These are phyloP conservation scores for Heterobasidion annosum DNA, from an alignment of 1,284 basidiomycete species.

Conservation along the genomic window DNA sequence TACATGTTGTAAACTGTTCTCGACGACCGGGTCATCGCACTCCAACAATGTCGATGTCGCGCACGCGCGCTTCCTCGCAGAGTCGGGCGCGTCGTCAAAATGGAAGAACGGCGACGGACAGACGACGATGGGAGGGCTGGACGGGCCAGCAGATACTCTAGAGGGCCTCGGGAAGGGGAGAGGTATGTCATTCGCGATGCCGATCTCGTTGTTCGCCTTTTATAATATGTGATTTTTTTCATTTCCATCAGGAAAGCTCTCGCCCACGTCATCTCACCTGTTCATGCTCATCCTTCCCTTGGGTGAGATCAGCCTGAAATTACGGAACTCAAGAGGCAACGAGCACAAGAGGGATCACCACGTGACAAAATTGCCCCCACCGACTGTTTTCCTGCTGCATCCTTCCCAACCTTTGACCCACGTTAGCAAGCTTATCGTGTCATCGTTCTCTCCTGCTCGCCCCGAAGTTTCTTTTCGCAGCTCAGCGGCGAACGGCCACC, in stretches of 20 bases:
- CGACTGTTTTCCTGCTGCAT: conserved; percentile 51
- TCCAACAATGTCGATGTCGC: not conserved
- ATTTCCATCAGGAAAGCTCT: conserved; percentile 37
- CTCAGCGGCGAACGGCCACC: conserved; percentile 26
- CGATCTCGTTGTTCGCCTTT: not conserved
- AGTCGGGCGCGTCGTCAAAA: not conserved
- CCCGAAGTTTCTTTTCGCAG: conserved; percentile 37
- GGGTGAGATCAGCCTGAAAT: conserved; percentile 12
- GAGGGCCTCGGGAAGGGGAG: not conserved
- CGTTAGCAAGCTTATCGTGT: conserved; percentile 38
- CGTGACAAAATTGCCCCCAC: conserved; percentile 18
- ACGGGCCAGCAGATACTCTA: not conserved
- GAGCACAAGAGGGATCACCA: not conserved
- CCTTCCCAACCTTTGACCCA: conserved; percentile 55
- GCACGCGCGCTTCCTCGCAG: not conserved
- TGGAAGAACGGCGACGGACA: not conserved
- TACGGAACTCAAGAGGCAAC: not conserved
- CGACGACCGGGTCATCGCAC: not conserved
- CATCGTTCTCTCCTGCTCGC: conserved; percentile 28
- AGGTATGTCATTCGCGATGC: not conserved
- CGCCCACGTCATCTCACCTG: conserved; percentile 53
- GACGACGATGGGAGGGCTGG: not conserved
- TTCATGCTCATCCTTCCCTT: conserved; percentile 60
- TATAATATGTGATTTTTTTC: not conserved
- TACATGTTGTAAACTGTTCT: too few relatives aligned